A percentile compares a stretch with the other conserved stretches of the same genome.
Conservation (phyloP, 2,329 filamentous ascomycete genomes). For the Alternaria alternata region DNA sequence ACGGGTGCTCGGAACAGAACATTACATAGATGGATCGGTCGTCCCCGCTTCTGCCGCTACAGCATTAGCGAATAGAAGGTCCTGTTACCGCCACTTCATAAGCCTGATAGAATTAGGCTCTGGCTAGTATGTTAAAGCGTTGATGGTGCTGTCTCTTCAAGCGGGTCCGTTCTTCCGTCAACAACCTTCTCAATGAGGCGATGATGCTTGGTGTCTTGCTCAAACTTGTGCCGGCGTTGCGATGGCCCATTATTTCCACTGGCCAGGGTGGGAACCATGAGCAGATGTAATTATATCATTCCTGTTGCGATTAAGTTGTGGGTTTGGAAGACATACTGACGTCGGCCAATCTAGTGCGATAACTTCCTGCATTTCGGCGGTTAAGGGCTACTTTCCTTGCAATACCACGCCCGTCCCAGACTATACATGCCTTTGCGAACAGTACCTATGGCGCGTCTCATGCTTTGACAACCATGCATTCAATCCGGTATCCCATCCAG, state of each 20-base stretch:
- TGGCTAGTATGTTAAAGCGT: constrained; percentile 1
- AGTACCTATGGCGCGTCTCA: constrained; percentile 22
- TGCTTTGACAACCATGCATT: constrained; percentile 24
- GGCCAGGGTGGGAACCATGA: not conserved
- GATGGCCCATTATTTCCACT: constrained; percentile 2
- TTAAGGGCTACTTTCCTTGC: constrained; percentile 18
- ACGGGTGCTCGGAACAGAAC: constrained; percentile 5
- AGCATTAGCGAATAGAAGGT: not conserved
- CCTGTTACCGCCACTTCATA: not conserved
- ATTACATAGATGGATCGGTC: constrained; percentile 2
- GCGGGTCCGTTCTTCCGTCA: constrained; percentile 4
- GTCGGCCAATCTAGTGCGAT: constrained; percentile 9
- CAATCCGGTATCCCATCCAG: not conserved
- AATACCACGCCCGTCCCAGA: not conserved
- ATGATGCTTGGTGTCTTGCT: constrained; percentile 12
- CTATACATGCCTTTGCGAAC: constrained; percentile 21
- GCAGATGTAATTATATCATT: constrained; percentile 8
- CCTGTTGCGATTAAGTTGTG: not conserved
- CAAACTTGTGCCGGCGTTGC: constrained; percentile 10
- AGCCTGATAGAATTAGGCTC: not conserved
- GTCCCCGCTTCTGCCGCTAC: constrained; percentile 1
- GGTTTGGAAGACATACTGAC: not conserved
- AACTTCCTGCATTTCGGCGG: constrained; percentile 10
- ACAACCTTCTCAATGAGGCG: constrained; percentile 4
- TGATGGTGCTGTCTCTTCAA: constrained; percentile 2